Evolutionary conservation across 768 basidiomycete species (phyloP).

Genomic region (Lentinula edodes): DNA sequence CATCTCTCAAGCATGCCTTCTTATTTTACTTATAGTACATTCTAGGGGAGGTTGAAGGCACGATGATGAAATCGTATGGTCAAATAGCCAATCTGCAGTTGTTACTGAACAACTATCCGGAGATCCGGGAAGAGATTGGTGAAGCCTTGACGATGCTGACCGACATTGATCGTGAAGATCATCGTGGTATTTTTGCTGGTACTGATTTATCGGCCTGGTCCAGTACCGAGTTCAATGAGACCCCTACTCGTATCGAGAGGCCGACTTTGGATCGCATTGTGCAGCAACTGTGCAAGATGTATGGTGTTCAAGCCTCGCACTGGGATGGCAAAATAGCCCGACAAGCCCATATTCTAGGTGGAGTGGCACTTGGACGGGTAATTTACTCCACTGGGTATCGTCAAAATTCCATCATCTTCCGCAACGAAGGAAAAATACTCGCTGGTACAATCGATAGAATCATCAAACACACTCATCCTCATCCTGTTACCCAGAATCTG

Average conservation of each 20-base stretch:
- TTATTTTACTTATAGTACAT: background rate
- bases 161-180: constrained; percentile 1
- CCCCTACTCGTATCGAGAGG: background rate
- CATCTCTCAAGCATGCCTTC: background rate
- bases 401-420: background rate
- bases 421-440: background rate
- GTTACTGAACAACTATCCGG: constrained; percentile 9
- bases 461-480: background rate
- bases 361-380: background rate
- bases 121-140: background rate
- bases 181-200: background rate
- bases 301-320: background rate
- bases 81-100: constrained; percentile 12
- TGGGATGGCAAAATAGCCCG: background rate
- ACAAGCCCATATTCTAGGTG: background rate
- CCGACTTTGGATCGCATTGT: background rate
- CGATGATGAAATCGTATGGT: constrained; percentile 9
- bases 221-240: background rate
- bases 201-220: background rate
- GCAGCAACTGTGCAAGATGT: background rate
- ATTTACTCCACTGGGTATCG: background rate
- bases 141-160: constrained; percentile 9
- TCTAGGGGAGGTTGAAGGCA: constrained; percentile 14
- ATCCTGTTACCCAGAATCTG: background rate
- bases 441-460: background rate